Percentiles rank a stretch among this genome's conserved stretches.
phyloP scores from a whole-genome alignment of 352 stramenopile genomes.

The Globisporangium spinosum region DNA sequence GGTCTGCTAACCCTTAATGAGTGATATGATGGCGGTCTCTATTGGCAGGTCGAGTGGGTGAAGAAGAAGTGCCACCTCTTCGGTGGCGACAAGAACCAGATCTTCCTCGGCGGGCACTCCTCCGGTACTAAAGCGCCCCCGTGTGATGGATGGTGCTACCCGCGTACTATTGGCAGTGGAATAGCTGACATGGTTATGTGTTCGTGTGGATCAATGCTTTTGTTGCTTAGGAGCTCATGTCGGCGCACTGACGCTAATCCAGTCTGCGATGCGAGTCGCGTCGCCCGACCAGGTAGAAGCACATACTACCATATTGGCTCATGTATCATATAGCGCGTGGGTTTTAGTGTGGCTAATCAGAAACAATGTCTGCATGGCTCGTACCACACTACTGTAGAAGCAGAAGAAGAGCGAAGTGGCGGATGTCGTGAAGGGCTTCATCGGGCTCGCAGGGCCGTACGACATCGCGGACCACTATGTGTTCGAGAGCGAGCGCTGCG shows the following conservation, averaged over 20 bases:
- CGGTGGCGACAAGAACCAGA: slow-evolving; percentile 43
- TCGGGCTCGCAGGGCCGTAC: slow-evolving; percentile 61
- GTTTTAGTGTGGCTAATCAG: not conserved
- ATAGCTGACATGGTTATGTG: not conserved
- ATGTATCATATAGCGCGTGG: not conserved
- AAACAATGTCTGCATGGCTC: not conserved
- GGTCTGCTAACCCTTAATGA: not conserved
- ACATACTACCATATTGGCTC: not conserved
- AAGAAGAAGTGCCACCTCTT: slow-evolving; percentile 35
- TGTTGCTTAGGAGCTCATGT: slow-evolving; percentile 38
- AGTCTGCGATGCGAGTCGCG: slow-evolving; percentile 42
- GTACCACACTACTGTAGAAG: not conserved
- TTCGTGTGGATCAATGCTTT: not conserved
- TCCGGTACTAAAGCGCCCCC: slow-evolving; percentile 26
- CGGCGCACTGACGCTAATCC: slow-evolving; percentile 45
- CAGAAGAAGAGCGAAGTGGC: slow-evolving; percentile 29
- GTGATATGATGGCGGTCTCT: not conserved
- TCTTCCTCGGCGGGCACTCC: slow-evolving; percentile 67
- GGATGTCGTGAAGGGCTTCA: slow-evolving; percentile 46
- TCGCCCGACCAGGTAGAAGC: not conserved
- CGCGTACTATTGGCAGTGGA: not conserved
- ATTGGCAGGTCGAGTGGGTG: slow-evolving; percentile 51
- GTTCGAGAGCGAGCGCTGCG: slow-evolving; percentile 56
- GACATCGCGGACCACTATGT: slow-evolving; percentile 75
- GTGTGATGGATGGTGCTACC: not conserved